Evolutionary conservation across 225 moss, liverwort and hornwort species (phyloP), one percentile per base, ranked within the genome.

Genomic region (Climacium dendroides): DNA sequence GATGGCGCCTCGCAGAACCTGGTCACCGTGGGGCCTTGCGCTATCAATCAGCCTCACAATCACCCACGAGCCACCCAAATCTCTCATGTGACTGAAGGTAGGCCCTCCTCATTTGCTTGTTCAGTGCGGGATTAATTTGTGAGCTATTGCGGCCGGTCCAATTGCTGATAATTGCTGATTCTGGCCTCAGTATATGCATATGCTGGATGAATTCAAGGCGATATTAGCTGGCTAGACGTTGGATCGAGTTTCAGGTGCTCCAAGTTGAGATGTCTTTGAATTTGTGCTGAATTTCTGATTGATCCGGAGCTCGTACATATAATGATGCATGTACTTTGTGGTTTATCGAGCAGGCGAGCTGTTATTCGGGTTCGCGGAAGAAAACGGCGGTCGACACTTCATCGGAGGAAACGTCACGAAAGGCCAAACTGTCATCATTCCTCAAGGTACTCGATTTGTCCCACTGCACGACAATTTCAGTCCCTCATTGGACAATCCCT

Each of bases 391-490:
- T 18, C 87, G 89, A 17, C 4, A n/a, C 65, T 92, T 92, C 39
- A 29, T 92, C 29, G 92, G 89, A 82, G 89, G 90, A 30, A 92
- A 92, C 61, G 90, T 80, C 8, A 90, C 92, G 8, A 85, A 61
- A 82, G 92, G 92, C n/a, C 81, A 92, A 63, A 90, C 89, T 34
- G 89, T 92, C 85, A 85, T 92, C 78, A 37, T 92, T 82, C 90
- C 92, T 82, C 92, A 92, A 89, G 92, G 92, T 92, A 74, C 8
- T 53, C 3, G 64, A 35, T 52, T 37, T 28, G 53, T 13, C 53
- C 29, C 37, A 48, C 48, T 48, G 74, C 48, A 18, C 3, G 48
- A 48, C 15, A 1, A 3, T 5, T 26, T 7, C 32, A 74, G n/a
- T n/a, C n/a, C n/a, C n/a, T n/a, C n/a, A 48, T 47, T 11, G 30